These are phyloP conservation scores for Trichoderma arundinaceum DNA, from an alignment of 2,329 filamentous ascomycete genomes.

Conservation along the genomic window DNA sequence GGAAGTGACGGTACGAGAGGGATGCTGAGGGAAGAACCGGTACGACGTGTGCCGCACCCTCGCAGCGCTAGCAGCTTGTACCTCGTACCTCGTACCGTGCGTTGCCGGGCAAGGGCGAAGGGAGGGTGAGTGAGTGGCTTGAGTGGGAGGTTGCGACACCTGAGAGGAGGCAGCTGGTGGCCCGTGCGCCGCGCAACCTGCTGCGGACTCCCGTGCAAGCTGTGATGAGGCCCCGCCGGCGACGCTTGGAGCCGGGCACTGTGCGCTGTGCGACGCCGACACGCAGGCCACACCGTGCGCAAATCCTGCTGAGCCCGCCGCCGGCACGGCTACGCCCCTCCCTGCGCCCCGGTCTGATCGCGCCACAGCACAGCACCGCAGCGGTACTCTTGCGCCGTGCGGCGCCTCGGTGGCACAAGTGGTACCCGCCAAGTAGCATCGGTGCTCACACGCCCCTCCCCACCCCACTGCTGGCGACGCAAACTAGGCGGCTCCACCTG, in stretches of 20 bases:
- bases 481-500: slow-evolving; percentile 10
- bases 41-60: not conserved
- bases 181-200: slow-evolving; percentile 26
- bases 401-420: not conserved
- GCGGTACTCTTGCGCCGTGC: too few species aligned
- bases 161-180: slow-evolving; percentile 6
- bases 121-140: not conserved
- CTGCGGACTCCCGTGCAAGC: slow-evolving; percentile 26
- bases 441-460: slow-evolving; percentile 1
- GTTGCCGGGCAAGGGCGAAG: not conserved
- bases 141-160: too few species aligned
- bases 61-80: not conserved
- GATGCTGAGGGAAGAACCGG: not conserved
- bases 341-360: slow-evolving; percentile 7
- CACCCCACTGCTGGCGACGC: not conserved
- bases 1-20: slow-evolving; percentile 1
- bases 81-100: not conserved
- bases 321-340: slow-evolving; percentile 14
- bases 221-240: slow-evolving; percentile 16
- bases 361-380: too few species aligned
- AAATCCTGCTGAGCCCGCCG: accelerated
- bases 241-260: slow-evolving; percentile 15
- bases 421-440: not conserved
- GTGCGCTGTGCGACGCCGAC: not conserved
- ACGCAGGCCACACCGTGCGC: not conserved